Evolutionary conservation across 2,329 filamentous ascomycete species (phyloP).

Genomic region (Ophiostoma triangulosporum): DNA sequence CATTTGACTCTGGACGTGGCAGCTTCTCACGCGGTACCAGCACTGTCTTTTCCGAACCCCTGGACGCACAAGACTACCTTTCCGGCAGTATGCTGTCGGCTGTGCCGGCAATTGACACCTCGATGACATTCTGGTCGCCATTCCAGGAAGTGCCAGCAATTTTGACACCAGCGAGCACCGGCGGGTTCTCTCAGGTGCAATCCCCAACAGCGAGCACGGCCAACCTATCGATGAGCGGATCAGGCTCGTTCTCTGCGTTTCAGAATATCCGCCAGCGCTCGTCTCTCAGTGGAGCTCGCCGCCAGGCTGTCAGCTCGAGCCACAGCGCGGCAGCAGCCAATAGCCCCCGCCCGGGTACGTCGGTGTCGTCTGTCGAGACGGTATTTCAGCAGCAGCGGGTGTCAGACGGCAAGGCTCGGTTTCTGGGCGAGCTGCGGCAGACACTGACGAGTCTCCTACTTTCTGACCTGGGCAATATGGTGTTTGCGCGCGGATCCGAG

Average conservation of each 20-base stretch:
- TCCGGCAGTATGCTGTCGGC: constrained; percentile 49
- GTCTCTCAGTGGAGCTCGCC: constrained; percentile 10
- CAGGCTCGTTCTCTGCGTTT: background rate
- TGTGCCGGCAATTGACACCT: constrained; percentile 58
- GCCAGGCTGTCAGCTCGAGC: constrained; percentile 11
- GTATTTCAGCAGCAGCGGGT: constrained; percentile 48
- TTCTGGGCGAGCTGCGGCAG: constrained; percentile 64
- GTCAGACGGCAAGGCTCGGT: constrained; percentile 60
- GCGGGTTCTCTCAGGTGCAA: constrained; percentile 40
- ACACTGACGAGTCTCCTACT: constrained; percentile 71
- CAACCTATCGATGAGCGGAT: constrained; percentile 32
- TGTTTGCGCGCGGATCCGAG: constrained; percentile 82
- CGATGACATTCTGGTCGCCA: constrained; percentile 79
- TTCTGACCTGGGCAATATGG: constrained; percentile 76
- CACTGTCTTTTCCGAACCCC: constrained; percentile 47
- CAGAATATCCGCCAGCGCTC: background rate
- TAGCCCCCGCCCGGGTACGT: constrained; percentile 40
- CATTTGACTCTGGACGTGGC: constrained; percentile 53
- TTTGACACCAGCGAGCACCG: constrained; percentile 40
- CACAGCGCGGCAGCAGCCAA: background rate
- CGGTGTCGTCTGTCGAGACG: constrained; percentile 54
- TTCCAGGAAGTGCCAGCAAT: constrained; percentile 49
- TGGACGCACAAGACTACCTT: constrained; percentile 60
- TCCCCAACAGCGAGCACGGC: constrained; percentile 49
- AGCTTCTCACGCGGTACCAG: constrained; percentile 42